Base-by-base conservation (phyloP, 257 asterid species). In the Thymus quinquecostatus region DNA sequence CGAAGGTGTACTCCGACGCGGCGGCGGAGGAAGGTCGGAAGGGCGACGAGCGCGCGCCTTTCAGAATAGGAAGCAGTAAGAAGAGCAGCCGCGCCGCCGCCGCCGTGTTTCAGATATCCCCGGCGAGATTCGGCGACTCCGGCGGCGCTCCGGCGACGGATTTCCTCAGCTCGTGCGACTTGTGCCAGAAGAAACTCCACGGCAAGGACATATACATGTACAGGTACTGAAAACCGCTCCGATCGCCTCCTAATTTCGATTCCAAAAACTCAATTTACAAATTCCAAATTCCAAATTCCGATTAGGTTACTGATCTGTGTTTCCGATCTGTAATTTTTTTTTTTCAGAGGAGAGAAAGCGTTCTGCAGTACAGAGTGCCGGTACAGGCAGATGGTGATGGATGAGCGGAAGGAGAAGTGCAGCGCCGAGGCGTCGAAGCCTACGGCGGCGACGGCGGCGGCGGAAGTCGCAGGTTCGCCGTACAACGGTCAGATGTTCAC, bases 151-250 rank as follows among this genome's bases (percentile, higher is more conserved):
- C 97, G n/a, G 45, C 85, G 48, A 57, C 87, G 54, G 90, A 89
- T 81, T 94, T 89, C 73, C 96, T 94, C 55, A 81, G 74, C 76
- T 72, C 92, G 28, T 94, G 99, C 76, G 69, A 86, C 43, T 53
- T 83, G 80, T 94, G 99, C 74, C 78, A 71, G 40, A 91, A 86
- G 76, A 87, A 85, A 5, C 96, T 94, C 21, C 88, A 87, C 36
- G 96, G 96, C 78, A 83, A 84, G 62, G 99, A 94, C 72, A 86
- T 94, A 59, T 94, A 77, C 85, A 91, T 91, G 97, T 94, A 94
- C 78, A 88, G 99, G 99, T 94, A 87, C 44, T 34, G 43, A 47
- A 21, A 47, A 32, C 12, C 5, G 29, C 12, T 64, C 44, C 58
- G 13, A 64, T 65, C 69, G 54, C 63, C 14, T 43, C 48, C 48